Base-by-base conservation (phyloP, 2,329 filamentous ascomycete genomes). In the Cordyceps militaris region DNA sequence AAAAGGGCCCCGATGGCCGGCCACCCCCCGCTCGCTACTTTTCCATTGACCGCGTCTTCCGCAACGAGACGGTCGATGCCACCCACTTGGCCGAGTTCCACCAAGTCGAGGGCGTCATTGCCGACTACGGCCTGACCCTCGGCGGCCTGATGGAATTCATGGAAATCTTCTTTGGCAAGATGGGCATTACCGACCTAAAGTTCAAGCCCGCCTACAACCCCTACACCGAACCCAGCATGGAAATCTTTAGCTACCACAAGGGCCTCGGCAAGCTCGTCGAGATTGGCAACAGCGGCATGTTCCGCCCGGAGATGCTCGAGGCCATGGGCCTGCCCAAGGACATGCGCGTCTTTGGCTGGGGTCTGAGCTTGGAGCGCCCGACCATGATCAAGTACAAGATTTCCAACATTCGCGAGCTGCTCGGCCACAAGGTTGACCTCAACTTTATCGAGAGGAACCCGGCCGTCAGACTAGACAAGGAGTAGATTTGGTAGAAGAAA, bases 261-360 rank as follows among this genome's bases (percentile, higher is more conserved):
- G 93, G 91, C 3, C 77, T 60, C 51, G 84, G 84, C 67, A 96
- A 96, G 78, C 87, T 95, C 76, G 90, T 97, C 26, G 94, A 97
- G 77, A 97, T 97, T 70, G 94, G 94, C 60, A 97, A 99, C 77
- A 93, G 88, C 66, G 94, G 94, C 62, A 97, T 99, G 92, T 99
- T 99, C 85, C 82, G 94, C 64, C 92, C 94, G 1, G 94, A 99
- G 75, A 97, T 97, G 93, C 74, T 97, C 68, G 88, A 96, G 74
- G 80, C 91, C 5, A 96, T 97, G 92, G 93, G 93, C 34, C 74
- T 97, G 67, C 92, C 92, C 24, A 91, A 87, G 74, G 89, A 96
- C 67, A 85, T 97, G 84, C 80, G 89, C 62, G 92, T 97, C 10
- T 97, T 96, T 70, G 94, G 94, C 34, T 97, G 91, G 82, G 94